Conservation (phyloP, 1,139 yeast genomes). For the Geotrichum carabidarum region DNA sequence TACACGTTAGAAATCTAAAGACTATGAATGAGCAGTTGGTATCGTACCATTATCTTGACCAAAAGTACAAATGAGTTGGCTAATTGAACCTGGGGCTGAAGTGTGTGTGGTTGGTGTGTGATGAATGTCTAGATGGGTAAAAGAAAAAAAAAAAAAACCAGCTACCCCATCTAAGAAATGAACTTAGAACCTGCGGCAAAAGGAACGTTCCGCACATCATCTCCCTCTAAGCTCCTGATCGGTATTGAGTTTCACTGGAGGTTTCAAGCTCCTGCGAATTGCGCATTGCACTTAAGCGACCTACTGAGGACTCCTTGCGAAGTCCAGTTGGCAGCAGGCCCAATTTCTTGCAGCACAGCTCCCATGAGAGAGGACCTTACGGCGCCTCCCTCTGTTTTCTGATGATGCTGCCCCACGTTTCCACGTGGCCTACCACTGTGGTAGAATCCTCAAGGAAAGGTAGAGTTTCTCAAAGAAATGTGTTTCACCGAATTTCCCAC, state of each 20-base stretch:
- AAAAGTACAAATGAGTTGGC: neutral
- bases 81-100: neutral
- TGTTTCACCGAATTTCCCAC: conserved; percentile 84
- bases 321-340: conserved; percentile 35
- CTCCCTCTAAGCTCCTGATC: conserved; percentile 50
- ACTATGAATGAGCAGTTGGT: neutral
- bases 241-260: conserved; percentile 59
- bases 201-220: neutral
- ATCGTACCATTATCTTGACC: neutral
- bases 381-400: conserved; percentile 44
- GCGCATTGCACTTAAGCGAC: conserved; percentile 73
- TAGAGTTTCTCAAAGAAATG: conserved; percentile 45
- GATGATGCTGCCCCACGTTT: conserved; percentile 73
- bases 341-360: conserved; percentile 70
- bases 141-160: neutral
- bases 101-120: neutral
- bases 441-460: conserved; percentile 51
- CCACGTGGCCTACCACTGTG: conserved; percentile 45
- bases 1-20: neutral
- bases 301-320: conserved; percentile 19
- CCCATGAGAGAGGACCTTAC: conserved; percentile 45
- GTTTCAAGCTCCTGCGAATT: conserved; percentile 40
- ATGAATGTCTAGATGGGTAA: neutral
- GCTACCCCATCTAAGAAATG: neutral
- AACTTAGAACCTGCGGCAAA: neutral